Base-by-base conservation (phyloP, 805 yeast species). In the Hanseniaspora lachancei region DNA sequence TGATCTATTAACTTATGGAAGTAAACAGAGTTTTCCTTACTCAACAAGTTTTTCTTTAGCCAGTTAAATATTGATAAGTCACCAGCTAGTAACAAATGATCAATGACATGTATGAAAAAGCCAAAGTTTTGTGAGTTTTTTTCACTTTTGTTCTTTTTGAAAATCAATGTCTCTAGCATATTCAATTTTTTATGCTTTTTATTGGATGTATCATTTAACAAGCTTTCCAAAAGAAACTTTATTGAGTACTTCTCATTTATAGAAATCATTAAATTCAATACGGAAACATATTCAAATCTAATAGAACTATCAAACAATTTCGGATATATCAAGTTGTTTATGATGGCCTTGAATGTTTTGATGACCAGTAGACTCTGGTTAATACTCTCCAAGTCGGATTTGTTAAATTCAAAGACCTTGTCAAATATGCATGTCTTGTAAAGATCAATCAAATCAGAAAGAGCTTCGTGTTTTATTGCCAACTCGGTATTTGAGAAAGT, bases 1-100 rank as follows among this genome's bases (percentile, higher is more conserved):
- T 68, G 76, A 0, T 55, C 53, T 4, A 63, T 42, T n/a, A 78
- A 70, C 5, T 58, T 60, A 0, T 60, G 59, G 13, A 70, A 44
- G 2, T 68, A 59, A 1, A 64, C 64, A 1, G 62, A 62, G 0
- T 59, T 58, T 10, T 58, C 57, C 13, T 55, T 58, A 15, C 50
- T 20, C 2, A 49, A 18, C 9, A 61, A 38, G 4, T 48, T 24
- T 36, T 55, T 21, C 40, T 40, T n/a, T 23, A 59, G 18, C 52
- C 57, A 23, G 53, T 55, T 47, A 47, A 59, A 27, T 16, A 53
- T 39, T 6, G 41, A 16, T 38, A 21, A 15, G 20, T 53, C 47
- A 4, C 40, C 18, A 32, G 34, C 34, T 12, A 46, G 20, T 35
- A 53, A 39, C 15, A 53, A 53, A 46, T 53, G 35, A 39, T 53